A percentile compares a stretch with the other conserved stretches of the same genome.
phyloP scores from a whole-genome alignment of 768 basidiomycete genomes.

The Dentipellis fragilis region DNA sequence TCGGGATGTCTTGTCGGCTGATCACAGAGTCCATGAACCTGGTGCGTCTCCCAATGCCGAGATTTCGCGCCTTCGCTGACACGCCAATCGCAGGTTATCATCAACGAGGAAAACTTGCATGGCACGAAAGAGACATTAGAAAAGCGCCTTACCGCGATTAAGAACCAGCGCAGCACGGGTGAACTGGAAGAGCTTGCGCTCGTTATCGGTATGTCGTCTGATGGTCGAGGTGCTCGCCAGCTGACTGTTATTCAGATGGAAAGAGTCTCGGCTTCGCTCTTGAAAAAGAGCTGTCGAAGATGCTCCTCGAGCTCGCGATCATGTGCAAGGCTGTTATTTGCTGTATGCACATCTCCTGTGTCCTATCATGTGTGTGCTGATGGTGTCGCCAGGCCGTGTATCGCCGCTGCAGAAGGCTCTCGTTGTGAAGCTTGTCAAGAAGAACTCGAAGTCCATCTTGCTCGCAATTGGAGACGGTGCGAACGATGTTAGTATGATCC shows the following conservation, averaged over 20 bases:
- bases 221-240: background rate
- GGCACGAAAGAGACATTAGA: constrained; percentile 81
- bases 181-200: constrained; percentile 93
- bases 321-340: constrained; percentile 99
- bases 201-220: constrained; percentile 59
- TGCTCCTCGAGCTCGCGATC: constrained; percentile 89
- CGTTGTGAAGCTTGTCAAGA: constrained; percentile 98
- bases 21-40: constrained; percentile 99
- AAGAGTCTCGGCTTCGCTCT: constrained; percentile 90
- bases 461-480: constrained; percentile 97
- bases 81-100: constrained; percentile 58
- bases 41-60: constrained; percentile 32
- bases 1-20: constrained; percentile 92
- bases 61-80: background rate
- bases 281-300: constrained; percentile 84
- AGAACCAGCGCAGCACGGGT: constrained; percentile 83
- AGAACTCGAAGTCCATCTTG: constrained; percentile 87
- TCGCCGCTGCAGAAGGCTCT: constrained; percentile 96
- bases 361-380: background rate
- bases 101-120: constrained; percentile 80
- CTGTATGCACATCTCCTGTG: constrained; percentile 43
- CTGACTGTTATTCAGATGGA: constrained; percentile 50
- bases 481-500: constrained; percentile 99
- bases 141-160: constrained; percentile 86
- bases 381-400: constrained; percentile 62